These are phyloP conservation scores for Ophiostoma australiae DNA, from an alignment of 2,329 filamentous ascomycete species.

Conservation along the genomic window DNA sequence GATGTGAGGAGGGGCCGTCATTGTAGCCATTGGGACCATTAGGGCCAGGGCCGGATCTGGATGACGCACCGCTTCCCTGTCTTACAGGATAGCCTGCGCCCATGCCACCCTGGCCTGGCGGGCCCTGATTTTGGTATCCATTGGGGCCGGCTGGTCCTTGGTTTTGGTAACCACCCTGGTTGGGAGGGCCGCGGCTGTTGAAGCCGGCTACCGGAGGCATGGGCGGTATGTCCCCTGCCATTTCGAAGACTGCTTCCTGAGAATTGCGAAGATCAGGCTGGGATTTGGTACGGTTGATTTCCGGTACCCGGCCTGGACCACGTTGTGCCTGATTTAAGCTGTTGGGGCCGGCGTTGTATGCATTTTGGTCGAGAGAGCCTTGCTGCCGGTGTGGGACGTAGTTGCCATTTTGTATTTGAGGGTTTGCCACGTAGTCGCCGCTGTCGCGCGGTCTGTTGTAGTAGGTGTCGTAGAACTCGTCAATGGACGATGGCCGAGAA, in stretches of 20 bases:
- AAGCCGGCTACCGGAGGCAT: conserved; percentile 34
- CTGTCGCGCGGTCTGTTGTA: conserved; percentile 37
- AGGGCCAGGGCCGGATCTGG: conserved; percentile 25
- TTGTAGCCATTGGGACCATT: conserved; percentile 31
- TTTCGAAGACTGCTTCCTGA: conserved; percentile 67
- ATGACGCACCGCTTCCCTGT: conserved; percentile 32
- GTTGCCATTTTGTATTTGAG: conserved; percentile 37
- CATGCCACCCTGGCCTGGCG: conserved; percentile 30
- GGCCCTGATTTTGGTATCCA: conserved; percentile 5
- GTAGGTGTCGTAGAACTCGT: conserved; percentile 53
- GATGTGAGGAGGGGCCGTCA: conserved; percentile 48
- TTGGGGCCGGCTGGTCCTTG: neutral
- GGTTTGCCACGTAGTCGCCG: conserved; percentile 32
- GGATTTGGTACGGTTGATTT: conserved; percentile 58
- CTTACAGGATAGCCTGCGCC: conserved; percentile 29
- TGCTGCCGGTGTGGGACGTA: conserved; percentile 33
- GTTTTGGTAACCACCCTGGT: neutral
- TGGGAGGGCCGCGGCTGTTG: neutral
- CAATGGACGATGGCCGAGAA: conserved; percentile 39
- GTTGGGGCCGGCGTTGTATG: conserved; percentile 30
- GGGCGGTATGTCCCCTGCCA: conserved; percentile 59
- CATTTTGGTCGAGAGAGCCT: conserved; percentile 47
- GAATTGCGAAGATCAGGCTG: conserved; percentile 61
- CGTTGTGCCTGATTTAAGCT: conserved; percentile 37
- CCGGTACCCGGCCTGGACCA: conserved; percentile 48